phyloP scores from a whole-genome alignment of 1,284 basidiomycete genomes.

The Thecaphora thlaspeos region DNA sequence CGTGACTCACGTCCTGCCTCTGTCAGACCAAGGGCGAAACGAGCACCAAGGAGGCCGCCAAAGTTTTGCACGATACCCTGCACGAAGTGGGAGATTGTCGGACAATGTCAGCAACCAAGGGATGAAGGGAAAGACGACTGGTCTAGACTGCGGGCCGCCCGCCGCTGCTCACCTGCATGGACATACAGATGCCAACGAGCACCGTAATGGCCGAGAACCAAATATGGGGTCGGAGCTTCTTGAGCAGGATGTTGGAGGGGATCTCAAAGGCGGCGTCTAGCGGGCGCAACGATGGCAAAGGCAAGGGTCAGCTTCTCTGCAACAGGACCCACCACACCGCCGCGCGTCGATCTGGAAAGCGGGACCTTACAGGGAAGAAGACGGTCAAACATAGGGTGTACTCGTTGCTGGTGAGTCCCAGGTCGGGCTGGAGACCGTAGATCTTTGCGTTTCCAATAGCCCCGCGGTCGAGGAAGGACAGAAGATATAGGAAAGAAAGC shows the following conservation, averaged over 20 bases:
- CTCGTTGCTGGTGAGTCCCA: slow-evolving; percentile 20
- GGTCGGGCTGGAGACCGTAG: slow-evolving; percentile 27
- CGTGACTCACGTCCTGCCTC: slow-evolving; percentile 5
- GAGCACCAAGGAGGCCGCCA: slow-evolving; percentile 64
- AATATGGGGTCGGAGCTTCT: slow-evolving; percentile 68
- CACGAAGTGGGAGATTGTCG: too few species aligned
- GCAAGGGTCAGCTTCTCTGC: too few species aligned
- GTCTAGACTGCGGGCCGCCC: too few species aligned
- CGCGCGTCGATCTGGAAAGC: too few species aligned
- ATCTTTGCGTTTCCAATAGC: slow-evolving; percentile 58
- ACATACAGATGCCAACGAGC: slow-evolving; percentile 67
- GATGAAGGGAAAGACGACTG: too few species aligned
- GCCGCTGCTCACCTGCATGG: too few species aligned
- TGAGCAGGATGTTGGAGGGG: slow-evolving; percentile 61
- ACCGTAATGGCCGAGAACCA: slow-evolving; percentile 63
- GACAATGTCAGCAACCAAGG: too few species aligned
- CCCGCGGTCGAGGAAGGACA: slow-evolving; percentile 60
- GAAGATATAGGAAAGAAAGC: slow-evolving; percentile 42
- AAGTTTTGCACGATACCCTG: slow-evolving; percentile 70
- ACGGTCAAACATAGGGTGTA: slow-evolving; percentile 27
- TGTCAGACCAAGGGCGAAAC: slow-evolving; percentile 25
- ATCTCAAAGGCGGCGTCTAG: slow-evolving; percentile 35
- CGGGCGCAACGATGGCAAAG: too few species aligned
- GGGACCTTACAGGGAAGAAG: slow-evolving; percentile 36
- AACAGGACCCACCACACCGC: too few species aligned